These are phyloP conservation scores for Cardiospermum halicacabum DNA, from an alignment of 345 rosid genomes.

Conservation along the genomic window DNA sequence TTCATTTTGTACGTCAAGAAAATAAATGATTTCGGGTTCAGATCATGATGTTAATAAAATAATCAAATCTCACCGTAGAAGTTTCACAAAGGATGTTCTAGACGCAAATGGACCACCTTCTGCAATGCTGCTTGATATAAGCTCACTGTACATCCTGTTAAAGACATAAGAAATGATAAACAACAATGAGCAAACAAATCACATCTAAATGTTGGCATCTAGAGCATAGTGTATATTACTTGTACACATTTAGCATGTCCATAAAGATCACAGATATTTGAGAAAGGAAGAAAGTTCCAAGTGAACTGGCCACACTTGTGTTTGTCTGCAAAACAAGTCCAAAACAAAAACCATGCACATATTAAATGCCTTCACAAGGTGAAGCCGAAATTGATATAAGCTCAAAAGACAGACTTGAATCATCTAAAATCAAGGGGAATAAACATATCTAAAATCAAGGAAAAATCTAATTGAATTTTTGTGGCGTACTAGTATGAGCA, in stretches of 20 bases:
- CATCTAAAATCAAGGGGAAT: no score
- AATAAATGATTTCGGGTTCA: neutral
- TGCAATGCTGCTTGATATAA: constrained; percentile 87
- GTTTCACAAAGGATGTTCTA: constrained; percentile 84
- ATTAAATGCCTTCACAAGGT: neutral
- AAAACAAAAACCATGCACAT: constrained; percentile 8
- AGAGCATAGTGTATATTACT: constrained; percentile 36
- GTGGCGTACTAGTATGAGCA: no score
- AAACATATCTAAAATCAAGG: neutral
- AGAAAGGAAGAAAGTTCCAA: constrained; percentile 82
- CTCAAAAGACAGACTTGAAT: no score
- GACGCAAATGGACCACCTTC: constrained; percentile 93
- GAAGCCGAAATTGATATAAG: no score
- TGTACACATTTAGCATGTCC: constrained; percentile 99
- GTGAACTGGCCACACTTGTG: constrained; percentile 91
- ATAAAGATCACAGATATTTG: constrained; percentile 88
- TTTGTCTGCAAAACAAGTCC: constrained; percentile 77
- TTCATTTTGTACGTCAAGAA: constrained; percentile 15
- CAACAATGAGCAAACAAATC: constrained; percentile 1
- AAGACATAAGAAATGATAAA: constrained; percentile 16
- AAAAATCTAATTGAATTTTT: neutral
- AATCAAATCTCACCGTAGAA: constrained; percentile 53
- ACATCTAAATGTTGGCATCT: neutral
- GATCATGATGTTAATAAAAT: constrained; percentile 11
- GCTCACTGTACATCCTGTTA: constrained; percentile 99